These are phyloP conservation scores for Eruca vesicaria DNA, from an alignment of 441 rosid genomes.

Conservation along the genomic window DNA sequence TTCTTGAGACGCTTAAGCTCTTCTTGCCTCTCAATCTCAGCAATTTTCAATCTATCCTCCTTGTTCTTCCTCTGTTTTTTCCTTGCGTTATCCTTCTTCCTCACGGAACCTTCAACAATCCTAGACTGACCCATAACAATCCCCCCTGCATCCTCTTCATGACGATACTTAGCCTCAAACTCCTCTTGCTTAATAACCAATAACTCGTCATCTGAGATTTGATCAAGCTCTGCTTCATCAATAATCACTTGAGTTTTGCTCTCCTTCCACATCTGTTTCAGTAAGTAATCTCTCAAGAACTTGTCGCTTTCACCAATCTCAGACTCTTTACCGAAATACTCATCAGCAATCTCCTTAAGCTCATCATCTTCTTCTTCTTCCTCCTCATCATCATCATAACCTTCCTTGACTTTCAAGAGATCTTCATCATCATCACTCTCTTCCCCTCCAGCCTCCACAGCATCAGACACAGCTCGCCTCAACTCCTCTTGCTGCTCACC, in stretches of 20 bases:
- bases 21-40: slow-evolving; percentile 71
- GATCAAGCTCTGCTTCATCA: slow-evolving; percentile 44
- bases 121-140: slow-evolving; percentile 73
- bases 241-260: slow-evolving; percentile 22
- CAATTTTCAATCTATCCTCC: slow-evolving; percentile 64
- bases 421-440: slow-evolving; percentile 37
- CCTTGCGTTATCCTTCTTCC: slow-evolving; percentile 77
- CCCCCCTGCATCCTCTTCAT: slow-evolving; percentile 70
- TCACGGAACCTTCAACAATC: slow-evolving; percentile 72
- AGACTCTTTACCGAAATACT: slow-evolving; percentile 59
- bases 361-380: slow-evolving; percentile 31
- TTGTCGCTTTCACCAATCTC: slow-evolving; percentile 46
- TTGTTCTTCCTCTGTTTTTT: slow-evolving; percentile 71
- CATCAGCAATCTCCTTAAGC: slow-evolving; percentile 49
- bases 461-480: slow-evolving; percentile 56
- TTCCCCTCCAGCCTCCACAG: slow-evolving; percentile 37
- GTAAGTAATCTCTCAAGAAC: slow-evolving; percentile 69
- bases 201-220: slow-evolving; percentile 50
- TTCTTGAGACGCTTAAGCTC: slow-evolving; percentile 88
- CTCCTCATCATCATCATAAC: not conserved
- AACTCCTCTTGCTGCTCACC: slow-evolving; percentile 63
- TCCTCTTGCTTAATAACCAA: slow-evolving; percentile 52
- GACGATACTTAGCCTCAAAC: slow-evolving; percentile 60
- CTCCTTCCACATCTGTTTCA: slow-evolving; percentile 72
- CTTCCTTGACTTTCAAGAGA: slow-evolving; percentile 22